Percentiles rank a stretch among this genome's conserved stretches.
These are phyloP conservation scores for Talaromyces pinophilus DNA, from an alignment of 2,329 filamentous ascomycete species.

Conservation along the genomic window DNA sequence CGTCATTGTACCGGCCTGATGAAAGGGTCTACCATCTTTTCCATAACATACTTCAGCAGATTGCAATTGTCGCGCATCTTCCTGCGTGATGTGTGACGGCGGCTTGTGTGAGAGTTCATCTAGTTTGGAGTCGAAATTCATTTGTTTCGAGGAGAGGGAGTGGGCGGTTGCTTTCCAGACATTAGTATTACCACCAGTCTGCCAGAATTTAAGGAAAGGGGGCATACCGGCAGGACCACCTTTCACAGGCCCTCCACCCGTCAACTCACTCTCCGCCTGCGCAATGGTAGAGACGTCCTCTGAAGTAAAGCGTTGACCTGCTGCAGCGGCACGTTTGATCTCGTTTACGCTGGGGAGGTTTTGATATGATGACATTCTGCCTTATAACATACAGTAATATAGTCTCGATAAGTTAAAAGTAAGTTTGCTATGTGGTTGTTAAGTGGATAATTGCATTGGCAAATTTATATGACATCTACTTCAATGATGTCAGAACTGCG, in stretches of 20 bases:
- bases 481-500: neutral
- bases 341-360: slow-evolving; percentile 35
- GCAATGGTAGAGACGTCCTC: slow-evolving; percentile 37
- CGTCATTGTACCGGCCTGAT: neutral
- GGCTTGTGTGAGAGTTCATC: slow-evolving; percentile 37
- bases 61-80: slow-evolving; percentile 38
- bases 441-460: neutral
- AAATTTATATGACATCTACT: neutral
- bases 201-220: too few relatives aligned
- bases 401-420: neutral
- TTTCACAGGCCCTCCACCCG: slow-evolving; percentile 33
- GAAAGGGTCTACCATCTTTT: neutral
- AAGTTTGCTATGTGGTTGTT: neutral
- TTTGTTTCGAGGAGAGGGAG: slow-evolving; percentile 36
- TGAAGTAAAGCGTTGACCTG: slow-evolving; percentile 36
- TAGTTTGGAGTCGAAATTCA: slow-evolving; percentile 37
- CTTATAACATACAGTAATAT: neutral
- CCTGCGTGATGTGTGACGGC: slow-evolving; percentile 35
- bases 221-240: slow-evolving; percentile 36
- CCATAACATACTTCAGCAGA: slow-evolving; percentile 32
- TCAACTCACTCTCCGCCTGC: slow-evolving; percentile 36
- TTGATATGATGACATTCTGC: slow-evolving; percentile 18
- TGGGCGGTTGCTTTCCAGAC: slow-evolving; percentile 34
- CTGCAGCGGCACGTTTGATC: slow-evolving; percentile 35
- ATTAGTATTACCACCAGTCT: too few relatives aligned